Evolutionary conservation across 163 green algal species (phyloP), one percentile per base, ranked within the genome.

Genomic region (Dunaliella salina): DNA sequence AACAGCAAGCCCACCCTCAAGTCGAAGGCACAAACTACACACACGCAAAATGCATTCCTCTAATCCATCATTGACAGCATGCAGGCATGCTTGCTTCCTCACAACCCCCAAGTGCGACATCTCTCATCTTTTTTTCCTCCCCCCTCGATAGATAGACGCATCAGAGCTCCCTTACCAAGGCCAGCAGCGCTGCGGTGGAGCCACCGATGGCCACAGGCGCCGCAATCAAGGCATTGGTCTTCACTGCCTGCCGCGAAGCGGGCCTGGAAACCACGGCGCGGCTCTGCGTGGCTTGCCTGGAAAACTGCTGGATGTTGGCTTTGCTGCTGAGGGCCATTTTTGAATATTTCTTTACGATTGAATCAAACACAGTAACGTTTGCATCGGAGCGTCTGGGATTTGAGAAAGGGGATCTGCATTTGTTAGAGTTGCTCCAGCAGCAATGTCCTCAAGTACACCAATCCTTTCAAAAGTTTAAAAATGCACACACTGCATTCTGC

Each of bases 121-220:
- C 40, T 26, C 26, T 4, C 8, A 79, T 11, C 67, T 11, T 79
- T 4, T 79, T 11, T 79, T 4, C 13, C 67, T 3, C 67, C 1
- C 3, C 67, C 25, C 40, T 50, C 8, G 40, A 50, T 50, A 8
- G 40, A 50, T n/a, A n/a, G n/a, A 8, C 8, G 40, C 40, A 50
- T 50, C 8, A 4, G 67, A 30, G 67, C 67, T 29, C 15, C 1
- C 83, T 26, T 71, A 85, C 83, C 63, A 87, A 63, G 67, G 88
- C 34, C 40, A 90, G 87, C 71, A 89, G 84, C 12, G 83, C 85
- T 30, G 84, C 82, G 35, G 87, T 91, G 63, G 86, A 83, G 83
- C 85, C 88, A 33, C 69, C 87, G 46, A 90, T 86, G 22, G 86
- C 85, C 5, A 88, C 22, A 4, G 69, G 33, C 30, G 87, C 59